Base-by-base conservation (phyloP, 768 basidiomycete genomes). In the Strobilomyces echinocephalus region DNA sequence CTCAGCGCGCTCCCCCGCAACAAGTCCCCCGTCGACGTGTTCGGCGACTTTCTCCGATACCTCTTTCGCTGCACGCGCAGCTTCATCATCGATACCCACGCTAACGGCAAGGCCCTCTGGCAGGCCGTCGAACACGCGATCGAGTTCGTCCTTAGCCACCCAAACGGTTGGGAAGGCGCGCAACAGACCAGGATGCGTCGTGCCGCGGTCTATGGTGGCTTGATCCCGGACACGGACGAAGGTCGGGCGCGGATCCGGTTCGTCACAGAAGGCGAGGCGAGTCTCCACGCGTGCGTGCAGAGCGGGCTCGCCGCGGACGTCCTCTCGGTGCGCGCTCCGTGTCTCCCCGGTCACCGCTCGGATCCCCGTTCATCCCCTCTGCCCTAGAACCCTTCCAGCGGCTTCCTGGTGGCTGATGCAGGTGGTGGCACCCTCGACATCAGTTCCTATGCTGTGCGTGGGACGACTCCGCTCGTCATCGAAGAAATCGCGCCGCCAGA, bases 401-500 rank as follows among this genome's bases (percentile, higher is more conserved):
- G 88, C 5, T 90, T 90, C 70, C 73, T 90, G 21, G 84, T 91
- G 21, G 85, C 85, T 12, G 88, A 91, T 67, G 88, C 88, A 1
- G 88, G 88, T 50, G 88, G 88, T 49, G 88, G 88, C 39, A 91
- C 88, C 0, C 76, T 90, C 44, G 88, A 91, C 65, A 86, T 91
- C 60, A 87, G 85, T 57, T 83, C 88, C 5, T 91, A 91, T 58
- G 86, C 82, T 2, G 85, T 90, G 49, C 81, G 82, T 8, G 83
- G 77, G 46, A 83, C 84, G 4, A 68, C 76, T 24, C 88, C 88
- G 0, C 78, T 90, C 15, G 80, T 85, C 15, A 89, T 91, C 60
- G 88, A 91, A 64, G 88, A 91, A 69, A 82, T 89, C 59, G 88
- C 88, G 3, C 88, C 88, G 24, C 86, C 88, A 11, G 88, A 91